Evolutionary conservation across 75 land plant species (phyloP).

Genomic region (Pseudotsuga menziesii): DNA sequence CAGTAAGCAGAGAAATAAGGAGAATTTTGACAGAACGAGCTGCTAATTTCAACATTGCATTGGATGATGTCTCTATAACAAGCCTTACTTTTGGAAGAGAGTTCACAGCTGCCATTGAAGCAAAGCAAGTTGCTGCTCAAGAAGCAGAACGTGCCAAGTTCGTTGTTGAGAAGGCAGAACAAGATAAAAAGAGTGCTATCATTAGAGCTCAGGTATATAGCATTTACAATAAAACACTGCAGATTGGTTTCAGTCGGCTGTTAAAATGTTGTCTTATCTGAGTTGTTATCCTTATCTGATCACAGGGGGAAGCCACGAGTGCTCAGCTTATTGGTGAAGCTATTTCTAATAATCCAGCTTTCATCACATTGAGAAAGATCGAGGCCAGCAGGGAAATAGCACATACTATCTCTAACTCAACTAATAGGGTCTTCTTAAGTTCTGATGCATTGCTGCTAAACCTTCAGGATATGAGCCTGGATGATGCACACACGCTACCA

Average conservation of each 20-base stretch:
- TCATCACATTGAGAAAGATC: slow-evolving; percentile 57
- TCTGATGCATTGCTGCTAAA: slow-evolving; percentile 64
- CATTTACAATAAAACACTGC: neutral
- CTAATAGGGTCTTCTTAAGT: slow-evolving; percentile 43
- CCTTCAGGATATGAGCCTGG: slow-evolving; percentile 39
- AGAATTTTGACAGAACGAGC: slow-evolving; percentile 57
- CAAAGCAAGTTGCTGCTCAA: slow-evolving; percentile 69
- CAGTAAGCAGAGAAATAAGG: slow-evolving; percentile 57
- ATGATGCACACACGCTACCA: neutral
- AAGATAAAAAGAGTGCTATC: slow-evolving; percentile 63
- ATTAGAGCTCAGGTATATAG: slow-evolving; percentile 61
- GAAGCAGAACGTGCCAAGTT: slow-evolving; percentile 74
- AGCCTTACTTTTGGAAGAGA: slow-evolving; percentile 61
- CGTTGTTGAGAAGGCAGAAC: slow-evolving; percentile 75
- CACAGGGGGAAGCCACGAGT: slow-evolving; percentile 74
- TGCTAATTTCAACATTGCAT: slow-evolving; percentile 50
- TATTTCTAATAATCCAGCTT: slow-evolving; percentile 66
- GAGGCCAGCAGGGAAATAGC: slow-evolving; percentile 66
- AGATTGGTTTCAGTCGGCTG: no score
- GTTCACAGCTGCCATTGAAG: slow-evolving; percentile 70
- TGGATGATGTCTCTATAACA: slow-evolving; percentile 72
- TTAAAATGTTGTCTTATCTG: neutral
- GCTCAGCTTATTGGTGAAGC: slow-evolving; percentile 73
- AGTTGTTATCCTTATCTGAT: neutral
- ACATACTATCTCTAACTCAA: slow-evolving; percentile 49